Base-by-base conservation (phyloP, 345 rosid genomes). In the Eucalyptus leucophloia region DNA sequence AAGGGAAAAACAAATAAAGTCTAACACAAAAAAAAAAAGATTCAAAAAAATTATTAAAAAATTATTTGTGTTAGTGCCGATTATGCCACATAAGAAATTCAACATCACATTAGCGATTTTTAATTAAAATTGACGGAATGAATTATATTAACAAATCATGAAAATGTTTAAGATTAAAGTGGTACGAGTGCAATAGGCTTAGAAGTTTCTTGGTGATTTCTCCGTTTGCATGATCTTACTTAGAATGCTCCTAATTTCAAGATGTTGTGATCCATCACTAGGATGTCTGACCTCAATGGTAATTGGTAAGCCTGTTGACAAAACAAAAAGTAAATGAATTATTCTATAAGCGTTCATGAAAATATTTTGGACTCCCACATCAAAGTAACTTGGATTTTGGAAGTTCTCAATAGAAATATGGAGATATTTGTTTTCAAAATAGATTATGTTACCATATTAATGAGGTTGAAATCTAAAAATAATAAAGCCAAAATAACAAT, bases 11-110 rank as follows among this genome's bases (percentile, higher is more conserved):
- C 7, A 60, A 28, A 28, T 6, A 60, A 28, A 60, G 3, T 56
- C 6, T 49, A 21, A 58, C 7, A 26, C 2, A 56, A 54, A 4
- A 56, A 58, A 24, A 58, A 1, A 58, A 26, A 11, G 0, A 28
- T 4, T 26, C 7, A 12, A 60, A 60, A 58, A 58, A 58, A 11
- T 24, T 60, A 60, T 28, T 28, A 60, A 60, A 60, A 12, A 60
- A 28, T 26, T 12, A 58, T 58, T 3, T 0, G 16, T 26, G 3
- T 58, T 12, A 26, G 15, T 26, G 8, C 2, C 7, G 4, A 28
- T 60, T 26, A 3, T 60, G 3, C 16, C n/a, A 60, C 3, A 28
- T 2, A 60, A 1, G 32, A 6, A 1, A 4, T 3, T 12, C 2
- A 7, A 6, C 4, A 60, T 60, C 16, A 60, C 8, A 0, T 60